Conservation (phyloP, 73 alveolate species). For the Urostyla sp. region DNA sequence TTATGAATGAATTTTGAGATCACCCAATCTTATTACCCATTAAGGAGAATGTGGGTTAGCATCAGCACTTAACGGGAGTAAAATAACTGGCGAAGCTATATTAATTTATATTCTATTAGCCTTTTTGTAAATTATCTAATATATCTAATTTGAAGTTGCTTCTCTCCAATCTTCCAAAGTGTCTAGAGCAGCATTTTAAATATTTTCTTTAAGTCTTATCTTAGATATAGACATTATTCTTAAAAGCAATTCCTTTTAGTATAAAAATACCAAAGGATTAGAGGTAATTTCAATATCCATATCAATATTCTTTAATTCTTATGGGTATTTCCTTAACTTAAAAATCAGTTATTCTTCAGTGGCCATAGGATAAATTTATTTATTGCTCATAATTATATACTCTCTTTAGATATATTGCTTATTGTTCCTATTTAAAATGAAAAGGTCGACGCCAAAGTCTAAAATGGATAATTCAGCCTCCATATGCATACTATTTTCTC, state of each 20-base stretch:
- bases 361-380: background rate
- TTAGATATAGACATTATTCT: background rate
- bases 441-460: constrained; percentile 35
- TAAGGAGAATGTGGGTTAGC: background rate
- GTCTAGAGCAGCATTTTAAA: constrained; percentile 14
- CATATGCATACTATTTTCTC: background rate
- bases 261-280: constrained; percentile 18
- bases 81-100: constrained; percentile 42
- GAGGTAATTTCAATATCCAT: constrained; percentile 10
- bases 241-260: constrained; percentile 21
- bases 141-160: constrained; percentile 40
- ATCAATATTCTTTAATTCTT: constrained; percentile 6
- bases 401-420: background rate
- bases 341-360: constrained; percentile 5
- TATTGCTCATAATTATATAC: constrained; percentile 18
- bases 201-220: constrained; percentile 6
- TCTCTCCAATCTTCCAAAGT: constrained; percentile 35
- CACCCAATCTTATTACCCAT: constrained; percentile 46
- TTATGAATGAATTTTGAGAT: background rate
- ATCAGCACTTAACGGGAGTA: constrained; percentile 18
- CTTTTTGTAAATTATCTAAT: constrained; percentile 24
- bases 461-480: constrained; percentile 15
- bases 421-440: background rate
- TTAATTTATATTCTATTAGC: constrained; percentile 16
- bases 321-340: constrained; percentile 6